phyloP scores from a whole-genome alignment of 345 rosid genomes.

The Euclidium syriacum region DNA sequence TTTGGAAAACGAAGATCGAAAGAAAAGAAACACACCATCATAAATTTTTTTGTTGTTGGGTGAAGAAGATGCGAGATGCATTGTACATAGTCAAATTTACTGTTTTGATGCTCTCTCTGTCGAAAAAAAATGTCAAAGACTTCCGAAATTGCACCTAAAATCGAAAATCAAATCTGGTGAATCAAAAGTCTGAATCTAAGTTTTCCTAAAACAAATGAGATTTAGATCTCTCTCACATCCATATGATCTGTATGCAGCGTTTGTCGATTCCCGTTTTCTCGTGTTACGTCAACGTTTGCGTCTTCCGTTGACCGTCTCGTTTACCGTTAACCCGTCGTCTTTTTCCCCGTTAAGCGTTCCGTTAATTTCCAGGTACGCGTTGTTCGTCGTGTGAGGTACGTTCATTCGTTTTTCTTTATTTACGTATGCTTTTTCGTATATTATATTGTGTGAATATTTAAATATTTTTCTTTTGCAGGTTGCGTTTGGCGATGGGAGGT shows the following conservation, averaged over 20 bases:
- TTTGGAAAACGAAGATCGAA: conserved; percentile 24
- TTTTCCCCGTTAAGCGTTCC: background rate
- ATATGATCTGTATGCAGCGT: conserved; percentile 19
- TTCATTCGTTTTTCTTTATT: background rate
- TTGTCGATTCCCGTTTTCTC: background rate
- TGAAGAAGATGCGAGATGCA: conserved; percentile 26
- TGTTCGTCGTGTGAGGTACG: conserved; percentile 23
- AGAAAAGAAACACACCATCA: background rate
- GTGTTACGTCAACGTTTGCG: conserved; percentile 11
- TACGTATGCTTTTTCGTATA: background rate
- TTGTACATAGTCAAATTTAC: conserved; percentile 26
- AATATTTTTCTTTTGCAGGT: background rate
- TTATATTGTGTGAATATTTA: background rate
- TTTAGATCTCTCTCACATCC: background rate
- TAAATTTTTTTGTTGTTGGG: conserved; percentile 31
- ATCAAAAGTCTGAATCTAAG: background rate
- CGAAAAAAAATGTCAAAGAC: background rate
- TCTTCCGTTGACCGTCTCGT: conserved; percentile 4
- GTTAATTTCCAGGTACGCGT: conserved; percentile 20
- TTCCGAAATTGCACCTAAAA: background rate
- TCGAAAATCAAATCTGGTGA: background rate
- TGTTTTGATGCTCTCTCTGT: background rate
- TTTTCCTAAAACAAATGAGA: background rate
- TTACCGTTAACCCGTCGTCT: background rate
- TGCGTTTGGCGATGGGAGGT: conserved; percentile 9